Evolutionary conservation across 148 eudicot species (phyloP), one percentile per base, ranked within the genome.

Genomic region (Tetragonia tetragonoides): DNA sequence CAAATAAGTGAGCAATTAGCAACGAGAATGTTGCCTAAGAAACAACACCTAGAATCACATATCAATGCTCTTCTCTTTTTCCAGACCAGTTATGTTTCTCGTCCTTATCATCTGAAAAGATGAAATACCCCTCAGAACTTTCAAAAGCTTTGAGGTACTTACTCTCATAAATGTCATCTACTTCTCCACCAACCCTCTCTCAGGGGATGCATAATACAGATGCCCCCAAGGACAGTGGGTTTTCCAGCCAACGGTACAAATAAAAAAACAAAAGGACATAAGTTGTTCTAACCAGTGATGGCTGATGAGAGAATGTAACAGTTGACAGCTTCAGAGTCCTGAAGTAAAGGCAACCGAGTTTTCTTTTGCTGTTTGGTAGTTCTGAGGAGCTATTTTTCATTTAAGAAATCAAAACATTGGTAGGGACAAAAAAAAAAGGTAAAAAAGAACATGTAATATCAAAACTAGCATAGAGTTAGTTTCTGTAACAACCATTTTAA

Each of bases 1-100:
- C 66, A 7, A 38, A 47, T 39, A 73, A 47, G 49, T 24, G 77
- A 80, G 61, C 15, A 38, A 38, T 38, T 1, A 77, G 46, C 54
- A 24, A 59, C 75, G 28, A 74, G 70, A 47, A 68, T 17, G 12
- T 24, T 42, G 46, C 44, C 60, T 60, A 59, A 21, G 64, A n/a
- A 49, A 75, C 40, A 15, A 42, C 14, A 56, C 42, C 3, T 49
- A 66, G 7, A 72, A 62, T 15, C 10, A 41, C 74, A 66, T 40
- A 66, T 23, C 41, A 39, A 37, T 47, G 41, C 5, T 38, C 60
- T 16, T 3, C 3, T n/a, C 60, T 18, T 3, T 15, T 56, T 56
- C n/a, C 17, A 17, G 17, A 16, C n/a, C n/a, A 56, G 17, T 6
- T 23, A 54, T 56, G 17, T 39, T 67, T 74, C 16, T 28, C 56